A percentile compares a stretch with the other conserved stretches of the same genome.
These are phyloP conservation scores for Starmerella davenportii DNA, from an alignment of 805 yeast species.

Conservation along the genomic window DNA sequence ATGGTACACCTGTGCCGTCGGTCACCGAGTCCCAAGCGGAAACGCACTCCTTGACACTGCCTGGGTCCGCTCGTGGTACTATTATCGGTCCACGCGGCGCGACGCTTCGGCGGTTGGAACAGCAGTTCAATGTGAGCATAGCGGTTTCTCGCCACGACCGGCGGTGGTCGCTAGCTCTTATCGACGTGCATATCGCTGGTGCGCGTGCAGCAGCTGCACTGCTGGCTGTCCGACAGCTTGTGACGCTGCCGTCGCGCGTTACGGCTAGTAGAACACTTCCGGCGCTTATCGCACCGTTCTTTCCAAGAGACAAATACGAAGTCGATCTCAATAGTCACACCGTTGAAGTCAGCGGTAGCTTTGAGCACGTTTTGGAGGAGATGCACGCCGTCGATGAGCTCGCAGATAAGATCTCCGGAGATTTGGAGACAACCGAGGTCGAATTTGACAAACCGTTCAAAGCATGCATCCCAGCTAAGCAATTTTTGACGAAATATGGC, in stretches of 20 bases:
- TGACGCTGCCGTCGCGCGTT: too few relatives aligned
- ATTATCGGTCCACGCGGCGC: conserved; percentile 15
- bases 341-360: conserved; percentile 2
- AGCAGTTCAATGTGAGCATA: conserved; percentile 4
- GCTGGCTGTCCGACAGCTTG: too few relatives aligned
- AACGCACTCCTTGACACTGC: too few relatives aligned
- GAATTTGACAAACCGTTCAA: neutral
- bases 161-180: conserved; percentile 8
- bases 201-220: too few relatives aligned
- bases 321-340: neutral
- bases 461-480: neutral
- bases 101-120: conserved; percentile 8
- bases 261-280: too few relatives aligned
- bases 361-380: neutral
- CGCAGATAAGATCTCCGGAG: neutral
- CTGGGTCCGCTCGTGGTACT: conserved; percentile 12
- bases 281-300: neutral
- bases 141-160: conserved; percentile 1
- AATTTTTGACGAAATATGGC: neutral
- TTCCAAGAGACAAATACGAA: neutral
- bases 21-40: too few relatives aligned
- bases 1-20: too few relatives aligned
- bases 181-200: conserved; percentile 4
- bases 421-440: neutral
- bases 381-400: conserved; percentile 6